Base-by-base conservation (phyloP, 2,329 filamentous ascomycete genomes). In the Ustulina deusta region DNA sequence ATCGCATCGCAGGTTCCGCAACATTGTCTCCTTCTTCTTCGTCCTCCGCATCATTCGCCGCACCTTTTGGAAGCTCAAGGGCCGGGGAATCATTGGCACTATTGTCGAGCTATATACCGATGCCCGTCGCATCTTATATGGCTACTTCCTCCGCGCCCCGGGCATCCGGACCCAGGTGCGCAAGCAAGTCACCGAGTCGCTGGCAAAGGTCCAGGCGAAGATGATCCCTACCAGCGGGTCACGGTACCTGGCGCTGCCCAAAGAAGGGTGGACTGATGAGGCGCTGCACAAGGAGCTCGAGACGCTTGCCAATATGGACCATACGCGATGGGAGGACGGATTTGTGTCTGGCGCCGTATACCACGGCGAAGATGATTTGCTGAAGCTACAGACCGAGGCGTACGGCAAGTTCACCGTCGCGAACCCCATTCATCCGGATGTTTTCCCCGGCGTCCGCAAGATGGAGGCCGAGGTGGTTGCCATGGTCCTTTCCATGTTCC, bases 381-480 rank as follows among this genome's bases (percentile, higher is more conserved):
- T 96, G 68, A 88, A 91, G 76, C 84, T 99, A 44, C 96, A 99
- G 83, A 92, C 93, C 6, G 93, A 97, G 78, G 95, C 96, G 0
- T 98, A 95, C 84, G 92, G 92, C 72, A 92, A 92, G 80, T 99
- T 99, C 79, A 95, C 94, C 58, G 96, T 99, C 34, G 88, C 94
- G 44, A 99, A 99, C 80, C 96, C 96, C 2, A 96, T 99, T 73
- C 96, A 99, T 79, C 96, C 96, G 6, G 96, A 99, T 81, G 95
- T 99, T 49, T 99, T 99, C 82, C 96, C 96, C 17, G 96, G 95
- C 32, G 94, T 99, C 60, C 87, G 96, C 75, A 99, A 99, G 87
- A 99, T 99, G 96, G 96, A 99, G 84, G 95, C 96, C 51, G 96
- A 99, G 83, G 85, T 99, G 69, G 96, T 99, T 60, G 92, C 94